These are phyloP conservation scores for Talaromyces piceae DNA, from an alignment of 2,329 filamentous ascomycete species.

Conservation along the genomic window DNA sequence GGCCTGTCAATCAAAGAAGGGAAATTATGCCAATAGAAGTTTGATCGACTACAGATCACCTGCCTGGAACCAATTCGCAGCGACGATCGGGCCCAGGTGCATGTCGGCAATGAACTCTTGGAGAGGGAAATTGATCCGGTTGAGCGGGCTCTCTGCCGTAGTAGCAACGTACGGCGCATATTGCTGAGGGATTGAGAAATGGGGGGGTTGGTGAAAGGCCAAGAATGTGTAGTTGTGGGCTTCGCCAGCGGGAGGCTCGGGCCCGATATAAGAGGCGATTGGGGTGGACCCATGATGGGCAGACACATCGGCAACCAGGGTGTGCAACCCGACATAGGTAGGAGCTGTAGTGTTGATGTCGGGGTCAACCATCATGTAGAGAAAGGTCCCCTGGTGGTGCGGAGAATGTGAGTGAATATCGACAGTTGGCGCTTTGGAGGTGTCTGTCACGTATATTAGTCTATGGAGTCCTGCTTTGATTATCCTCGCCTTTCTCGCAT, in stretches of 20 bases:
- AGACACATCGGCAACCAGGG: constrained; percentile 3
- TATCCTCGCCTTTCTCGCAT: background rate
- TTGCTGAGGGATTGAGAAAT: constrained; percentile 3
- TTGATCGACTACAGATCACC: background rate
- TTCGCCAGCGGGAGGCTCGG: background rate
- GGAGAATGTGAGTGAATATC: background rate
- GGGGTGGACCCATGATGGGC: background rate
- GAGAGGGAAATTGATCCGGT: constrained; percentile 2
- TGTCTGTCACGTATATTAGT: background rate
- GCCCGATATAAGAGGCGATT: constrained; percentile 3
- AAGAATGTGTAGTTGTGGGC: constrained; percentile 7
- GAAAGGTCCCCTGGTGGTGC: background rate
- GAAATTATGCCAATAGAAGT: no score
- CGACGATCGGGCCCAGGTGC: constrained; percentile 2
- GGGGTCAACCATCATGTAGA: constrained; percentile 9
- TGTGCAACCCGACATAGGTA: background rate
- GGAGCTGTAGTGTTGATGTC: constrained; percentile 3
- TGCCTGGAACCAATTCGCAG: constrained; percentile 7
- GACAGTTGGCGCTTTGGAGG: background rate
- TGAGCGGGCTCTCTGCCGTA: background rate
- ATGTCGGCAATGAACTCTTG: constrained; percentile 3
- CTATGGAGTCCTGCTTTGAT: background rate
- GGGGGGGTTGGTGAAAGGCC: constrained; percentile 1
- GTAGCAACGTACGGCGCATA: constrained; percentile 3
- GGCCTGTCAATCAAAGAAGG: no score